Evolutionary conservation across 164 flowering plant species (phyloP).

Genomic region (Brasenia schreberi): DNA sequence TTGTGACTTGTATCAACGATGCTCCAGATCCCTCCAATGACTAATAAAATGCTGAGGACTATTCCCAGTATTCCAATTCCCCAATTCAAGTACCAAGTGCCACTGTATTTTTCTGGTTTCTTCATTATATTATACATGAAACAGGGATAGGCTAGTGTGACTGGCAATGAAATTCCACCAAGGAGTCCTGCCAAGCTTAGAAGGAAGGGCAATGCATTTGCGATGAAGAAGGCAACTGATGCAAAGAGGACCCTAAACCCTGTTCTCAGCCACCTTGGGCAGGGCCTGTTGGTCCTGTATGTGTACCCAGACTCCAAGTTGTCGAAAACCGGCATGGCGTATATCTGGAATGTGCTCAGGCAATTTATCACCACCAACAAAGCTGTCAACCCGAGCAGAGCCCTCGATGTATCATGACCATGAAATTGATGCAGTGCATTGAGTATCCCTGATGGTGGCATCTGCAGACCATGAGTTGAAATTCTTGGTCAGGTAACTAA

Average conservation of each 20-base stretch:
- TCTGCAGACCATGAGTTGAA: slow-evolving; percentile 22
- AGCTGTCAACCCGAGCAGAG: slow-evolving; percentile 36
- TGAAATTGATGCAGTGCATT: slow-evolving; percentile 37
- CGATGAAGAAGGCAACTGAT: slow-evolving; percentile 30
- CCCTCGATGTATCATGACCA: slow-evolving; percentile 24
- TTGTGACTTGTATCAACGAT: slow-evolving; percentile 35
- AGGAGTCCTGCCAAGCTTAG: slow-evolving; percentile 32
- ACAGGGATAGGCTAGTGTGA: slow-evolving; percentile 73
- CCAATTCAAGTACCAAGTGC: slow-evolving; percentile 49
- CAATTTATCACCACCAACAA: slow-evolving; percentile 27
- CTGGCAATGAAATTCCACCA: slow-evolving; percentile 59
- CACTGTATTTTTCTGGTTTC: slow-evolving; percentile 35
- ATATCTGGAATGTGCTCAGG: slow-evolving; percentile 49
- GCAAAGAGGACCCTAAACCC: slow-evolving; percentile 37
- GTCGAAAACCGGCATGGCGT: slow-evolving; percentile 68
- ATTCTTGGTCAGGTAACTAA: too few relatives aligned
- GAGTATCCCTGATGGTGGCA: slow-evolving; percentile 45
- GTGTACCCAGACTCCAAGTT: slow-evolving; percentile 37
- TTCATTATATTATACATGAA: slow-evolving; percentile 69
- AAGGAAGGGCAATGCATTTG: slow-evolving; percentile 60
- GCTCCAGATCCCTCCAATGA: slow-evolving; percentile 41
- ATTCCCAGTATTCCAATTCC: slow-evolving; percentile 42
- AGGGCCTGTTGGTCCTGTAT: slow-evolving; percentile 25
- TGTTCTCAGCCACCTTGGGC: slow-evolving; percentile 39
- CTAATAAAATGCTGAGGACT: slow-evolving; percentile 26